A percentile compares a stretch with the other conserved stretches of the same genome.
phyloP scores from a whole-genome alignment of 306 rosid species.

The Betula pendula region DNA sequence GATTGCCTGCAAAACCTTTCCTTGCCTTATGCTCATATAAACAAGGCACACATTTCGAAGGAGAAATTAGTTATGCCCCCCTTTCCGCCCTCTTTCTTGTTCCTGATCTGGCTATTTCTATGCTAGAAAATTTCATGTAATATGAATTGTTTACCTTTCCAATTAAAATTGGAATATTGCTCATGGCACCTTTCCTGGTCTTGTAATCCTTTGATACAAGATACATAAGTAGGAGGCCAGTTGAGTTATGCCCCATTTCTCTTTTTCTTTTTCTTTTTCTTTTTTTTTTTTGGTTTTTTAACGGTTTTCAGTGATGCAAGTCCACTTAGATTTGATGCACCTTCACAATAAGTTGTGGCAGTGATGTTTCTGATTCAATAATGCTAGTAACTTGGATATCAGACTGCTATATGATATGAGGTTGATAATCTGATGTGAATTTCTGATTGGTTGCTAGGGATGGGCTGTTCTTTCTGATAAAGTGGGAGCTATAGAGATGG shows the following conservation, averaged over 20 bases:
- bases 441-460: constrained; percentile 55
- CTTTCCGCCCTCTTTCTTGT: constrained; percentile 21
- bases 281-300: no score
- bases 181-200: neutral
- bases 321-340: neutral
- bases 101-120: neutral
- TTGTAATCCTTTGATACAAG: neutral
- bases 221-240: neutral
- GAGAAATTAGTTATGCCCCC: constrained; percentile 15
- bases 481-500: constrained; percentile 77
- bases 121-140: neutral
- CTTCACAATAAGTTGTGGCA: neutral
- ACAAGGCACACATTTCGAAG: constrained; percentile 6
- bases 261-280: no score
- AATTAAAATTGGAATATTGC: constrained; percentile 9
- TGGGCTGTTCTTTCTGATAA: constrained; percentile 86
- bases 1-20: neutral
- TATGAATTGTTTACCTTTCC: constrained; percentile 21
- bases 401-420: constrained; percentile 14
- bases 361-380: constrained; percentile 8
- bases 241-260: neutral
- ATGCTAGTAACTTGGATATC: constrained; percentile 8
- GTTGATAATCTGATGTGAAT: constrained; percentile 18
- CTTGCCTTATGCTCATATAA: neutral
- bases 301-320: neutral